Conservation (phyloP, 176 grass and related monocot genomes). For the Oryza glaberrima region DNA sequence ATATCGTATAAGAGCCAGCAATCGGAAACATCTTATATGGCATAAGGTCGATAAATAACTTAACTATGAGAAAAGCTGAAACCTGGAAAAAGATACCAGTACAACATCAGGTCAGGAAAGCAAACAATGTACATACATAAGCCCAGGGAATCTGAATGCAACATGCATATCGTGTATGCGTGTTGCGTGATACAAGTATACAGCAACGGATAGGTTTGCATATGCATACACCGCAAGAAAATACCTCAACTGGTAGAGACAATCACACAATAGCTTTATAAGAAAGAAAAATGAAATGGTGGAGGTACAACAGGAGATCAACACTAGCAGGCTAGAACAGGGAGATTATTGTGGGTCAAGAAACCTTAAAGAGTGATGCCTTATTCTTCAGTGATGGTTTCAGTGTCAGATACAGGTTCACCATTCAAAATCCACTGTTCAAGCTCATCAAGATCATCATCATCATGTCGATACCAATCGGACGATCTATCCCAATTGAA, state of each 20-base stretch:
- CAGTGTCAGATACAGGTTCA: conserved; percentile 40
- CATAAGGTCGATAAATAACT: not conserved
- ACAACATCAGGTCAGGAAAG: not conserved
- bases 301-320: conserved; percentile 29
- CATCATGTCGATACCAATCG: conserved; percentile 74
- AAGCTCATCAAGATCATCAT: conserved; percentile 81
- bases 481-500: conserved; percentile 55
- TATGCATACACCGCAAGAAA: not conserved
- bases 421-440: conserved; percentile 75
- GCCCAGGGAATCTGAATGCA: conserved; percentile 20
- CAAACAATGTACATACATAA: not conserved
- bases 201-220: conserved; percentile 14
- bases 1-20: not conserved
- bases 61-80: not conserved
- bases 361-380: conserved; percentile 13
- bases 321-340: not conserved
- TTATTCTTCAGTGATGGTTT: conserved; percentile 48
- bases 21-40: not conserved
- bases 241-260: conserved; percentile 16
- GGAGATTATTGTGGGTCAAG: conserved; percentile 5
- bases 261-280: not conserved
- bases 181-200: not conserved
- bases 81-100: not conserved
- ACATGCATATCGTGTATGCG: not conserved
- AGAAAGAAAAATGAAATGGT: not conserved